Base-by-base conservation (phyloP, 441 rosid genomes). In the Arabidopsis hybrid region DNA sequence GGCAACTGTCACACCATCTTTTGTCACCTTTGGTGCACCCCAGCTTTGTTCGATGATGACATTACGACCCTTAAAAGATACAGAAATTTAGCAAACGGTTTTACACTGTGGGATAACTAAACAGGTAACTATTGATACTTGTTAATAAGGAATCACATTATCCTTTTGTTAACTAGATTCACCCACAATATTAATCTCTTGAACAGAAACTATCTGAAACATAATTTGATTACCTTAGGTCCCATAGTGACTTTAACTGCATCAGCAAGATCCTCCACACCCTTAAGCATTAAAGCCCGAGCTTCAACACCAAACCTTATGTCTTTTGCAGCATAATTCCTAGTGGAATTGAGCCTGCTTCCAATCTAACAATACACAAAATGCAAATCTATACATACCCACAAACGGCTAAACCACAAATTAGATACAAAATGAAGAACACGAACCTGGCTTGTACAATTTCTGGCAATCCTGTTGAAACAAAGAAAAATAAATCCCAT, bases 171-270 rank as follows among this genome's bases (percentile, higher is more conserved):
- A 55, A 36, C 4, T 53, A 42, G 6, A 52, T 8, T 67, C 39
- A 50, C 45, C 29, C 12, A 3, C 7, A 26, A 21, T 17, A 55
- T 2, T 0, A 17, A 29, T 8, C 46, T 55, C 6, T 13, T 35
- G 47, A 47, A 60, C 18, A 26, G 8, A 55, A 51, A 60, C 32
- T 0, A 77, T 39, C 11, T 8, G 42, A 13, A 26, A 39, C 51
- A 35, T 10, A 56, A 55, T 53, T 8, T 0, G 3, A 45, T 6
- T 58, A 89, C 97, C 86, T 91, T 89, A 18, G 97, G 97, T 26
- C 97, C 97, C 95, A 91, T 91, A 36, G 97, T 91, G 73, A 91
- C 95, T 80, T 73, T 81, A 51, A 91, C 97, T 6, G 95, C 89
- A 81, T 91, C 93, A 36, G 95, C 95, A 55, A 91, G 89, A 59